phyloP scores from a whole-genome alignment of 768 basidiomycete genomes.

The Russula abietina region DNA sequence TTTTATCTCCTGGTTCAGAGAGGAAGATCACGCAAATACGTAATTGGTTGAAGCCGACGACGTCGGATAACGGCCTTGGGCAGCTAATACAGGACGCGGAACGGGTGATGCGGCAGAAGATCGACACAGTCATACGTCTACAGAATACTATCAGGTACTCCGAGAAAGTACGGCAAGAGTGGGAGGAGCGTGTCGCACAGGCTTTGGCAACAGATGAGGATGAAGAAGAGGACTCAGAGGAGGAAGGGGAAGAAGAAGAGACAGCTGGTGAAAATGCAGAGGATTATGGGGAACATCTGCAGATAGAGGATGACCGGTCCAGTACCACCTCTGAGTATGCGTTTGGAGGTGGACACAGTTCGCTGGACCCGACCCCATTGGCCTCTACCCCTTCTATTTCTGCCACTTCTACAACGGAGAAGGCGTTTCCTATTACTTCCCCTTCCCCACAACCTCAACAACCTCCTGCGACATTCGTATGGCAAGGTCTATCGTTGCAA shows the following conservation, averaged over 20 bases:
- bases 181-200: slow-evolving; percentile 83
- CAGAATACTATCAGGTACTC: slow-evolving; percentile 96
- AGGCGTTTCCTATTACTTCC: slow-evolving; percentile 17
- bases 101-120: slow-evolving; percentile 85
- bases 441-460: slow-evolving; percentile 28
- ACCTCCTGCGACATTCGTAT: slow-evolving; percentile 34
- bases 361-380: slow-evolving; percentile 62
- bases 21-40: slow-evolving; percentile 77
- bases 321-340: slow-evolving; percentile 64
- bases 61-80: slow-evolving; percentile 77
- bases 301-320: slow-evolving; percentile 43
- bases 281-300: slow-evolving; percentile 24
- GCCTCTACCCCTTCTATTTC: slow-evolving; percentile 46
- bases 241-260: slow-evolving; percentile 25
- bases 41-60: slow-evolving; percentile 80
- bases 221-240: slow-evolving; percentile 41
- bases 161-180: slow-evolving; percentile 95
- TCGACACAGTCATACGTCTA: slow-evolving; percentile 91
- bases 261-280: slow-evolving; percentile 24
- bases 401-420: slow-evolving; percentile 20
- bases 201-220: slow-evolving; percentile 53
- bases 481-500: slow-evolving; percentile 44
- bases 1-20: slow-evolving; percentile 87
- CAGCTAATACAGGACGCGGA: slow-evolving; percentile 85
- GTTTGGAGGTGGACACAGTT: slow-evolving; percentile 36